Evolutionary conservation across 2,329 filamentous ascomycete genomes (phyloP).

Genomic region (Microcyclospora pomicola): DNA sequence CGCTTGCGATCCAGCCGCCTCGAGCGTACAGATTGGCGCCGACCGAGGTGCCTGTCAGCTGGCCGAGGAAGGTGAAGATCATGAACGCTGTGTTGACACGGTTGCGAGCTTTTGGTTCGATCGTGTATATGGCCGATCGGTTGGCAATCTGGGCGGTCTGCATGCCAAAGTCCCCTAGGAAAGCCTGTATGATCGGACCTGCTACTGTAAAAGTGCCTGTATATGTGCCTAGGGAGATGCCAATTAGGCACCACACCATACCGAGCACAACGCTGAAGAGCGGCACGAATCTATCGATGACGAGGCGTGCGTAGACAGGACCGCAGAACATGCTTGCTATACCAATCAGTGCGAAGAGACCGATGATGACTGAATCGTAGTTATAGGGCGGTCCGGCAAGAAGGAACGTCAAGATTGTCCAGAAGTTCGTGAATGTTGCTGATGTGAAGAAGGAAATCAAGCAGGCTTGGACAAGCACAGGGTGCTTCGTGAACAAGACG

Average conservation of each 20-base stretch:
- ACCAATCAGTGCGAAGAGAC: constrained; percentile 66
- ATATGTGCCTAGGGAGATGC: constrained; percentile 55
- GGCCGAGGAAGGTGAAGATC: constrained; percentile 60
- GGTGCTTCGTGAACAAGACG: constrained; percentile 49
- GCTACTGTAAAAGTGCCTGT: constrained; percentile 52
- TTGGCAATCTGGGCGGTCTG: constrained; percentile 66
- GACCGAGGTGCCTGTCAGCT: constrained; percentile 50
- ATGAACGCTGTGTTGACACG: constrained; percentile 73
- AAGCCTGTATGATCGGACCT: constrained; percentile 58
- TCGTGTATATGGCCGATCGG: constrained; percentile 52
- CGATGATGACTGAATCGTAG: constrained; percentile 55
- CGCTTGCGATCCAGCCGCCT: constrained; percentile 43
- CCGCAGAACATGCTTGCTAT: constrained; percentile 53
- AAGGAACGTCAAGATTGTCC: constrained; percentile 69
- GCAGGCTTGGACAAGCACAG: constrained; percentile 56
- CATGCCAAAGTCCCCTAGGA: constrained; percentile 56
- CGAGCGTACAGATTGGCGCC: constrained; percentile 42
- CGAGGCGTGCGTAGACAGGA: constrained; percentile 53
- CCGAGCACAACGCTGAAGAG: constrained; percentile 54
- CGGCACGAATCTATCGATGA: constrained; percentile 59
- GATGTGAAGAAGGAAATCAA: constrained; percentile 50
- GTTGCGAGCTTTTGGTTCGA: constrained; percentile 59
- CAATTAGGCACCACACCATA: constrained; percentile 43
- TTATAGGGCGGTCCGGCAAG: constrained; percentile 56
- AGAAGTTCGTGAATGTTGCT: constrained; percentile 51